Base-by-base conservation (phyloP, 257 asterid genomes). In the Haberlea rhodopensis region DNA sequence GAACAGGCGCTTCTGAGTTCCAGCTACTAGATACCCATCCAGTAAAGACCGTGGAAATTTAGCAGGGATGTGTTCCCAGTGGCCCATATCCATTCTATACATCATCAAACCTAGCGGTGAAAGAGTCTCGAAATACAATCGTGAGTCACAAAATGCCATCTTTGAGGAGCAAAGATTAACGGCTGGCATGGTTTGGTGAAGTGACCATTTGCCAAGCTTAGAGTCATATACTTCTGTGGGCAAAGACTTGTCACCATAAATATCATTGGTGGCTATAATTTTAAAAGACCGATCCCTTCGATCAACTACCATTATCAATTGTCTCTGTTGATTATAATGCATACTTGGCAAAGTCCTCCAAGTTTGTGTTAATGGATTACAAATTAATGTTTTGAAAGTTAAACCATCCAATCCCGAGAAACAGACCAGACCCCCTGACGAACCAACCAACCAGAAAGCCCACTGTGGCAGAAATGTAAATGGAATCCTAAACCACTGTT, bases 21-120 rank as follows among this genome's bases (percentile, higher is more conserved):
- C 99, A 25, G 97, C 95, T 53, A 92, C 89, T 52, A 92, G 83
- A 72, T 92, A 92, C n/a, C 97, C 99, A 40, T 92, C 99, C 84
- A 89, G 71, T 70, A 92, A 78, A 1, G 96, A 92, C 13, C 99
- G 86, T 0, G 97, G 99, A 53, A 92, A 92, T 78, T 83, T 92
- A n/a, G 99, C 97, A 27, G 99, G 96, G 62, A 92, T 90, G 68
- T 89, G 96, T 55, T 89, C 99, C 99, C 99, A 92, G 4, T 80
- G 81, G 67, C 95, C 97, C 2, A 84, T 85, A 62, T 89, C 97
- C 72, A 92, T 62, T 7, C 82, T 62, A 74, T 92, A 89, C 97
- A 89, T 89, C 98, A 89, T 87, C 52, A 92, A 71, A 63, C 97
- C 98, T 29, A 92, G 94, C 0, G 98, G 98, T 5, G 98, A 92